These are phyloP conservation scores for Extremus antarcticus DNA, from an alignment of 495 filamentous ascomycete genomes.

Conservation along the genomic window DNA sequence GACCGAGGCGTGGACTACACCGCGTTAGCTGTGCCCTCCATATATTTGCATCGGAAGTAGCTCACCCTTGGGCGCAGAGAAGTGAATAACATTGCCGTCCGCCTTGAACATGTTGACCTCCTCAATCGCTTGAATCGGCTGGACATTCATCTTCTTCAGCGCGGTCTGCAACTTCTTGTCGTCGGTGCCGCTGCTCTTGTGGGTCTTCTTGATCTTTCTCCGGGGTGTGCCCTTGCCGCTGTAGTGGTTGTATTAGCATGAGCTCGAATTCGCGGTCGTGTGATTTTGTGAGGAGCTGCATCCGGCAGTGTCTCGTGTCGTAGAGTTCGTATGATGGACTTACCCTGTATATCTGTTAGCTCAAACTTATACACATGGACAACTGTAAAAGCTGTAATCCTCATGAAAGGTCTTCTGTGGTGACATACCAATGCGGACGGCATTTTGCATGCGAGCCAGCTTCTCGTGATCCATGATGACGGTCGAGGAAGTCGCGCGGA, in stretches of 20 bases:
- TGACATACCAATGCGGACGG: slow-evolving; percentile 66
- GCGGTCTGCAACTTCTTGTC: slow-evolving; percentile 98
- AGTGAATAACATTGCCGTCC: slow-evolving; percentile 99
- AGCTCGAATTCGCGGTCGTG: too few relatives aligned
- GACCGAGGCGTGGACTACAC: slow-evolving; percentile 83
- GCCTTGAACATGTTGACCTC: slow-evolving; percentile 99
- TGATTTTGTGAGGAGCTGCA: too few relatives aligned
- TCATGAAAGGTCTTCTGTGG: too few relatives aligned
- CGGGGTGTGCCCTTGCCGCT: slow-evolving; percentile 98
- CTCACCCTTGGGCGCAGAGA: slow-evolving; percentile 88
- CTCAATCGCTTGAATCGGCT: slow-evolving; percentile 91
- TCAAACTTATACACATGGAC: neutral
- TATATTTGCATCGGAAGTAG: slow-evolving; percentile 4
- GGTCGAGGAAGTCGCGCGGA: neutral
- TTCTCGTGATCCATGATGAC: slow-evolving; percentile 60
- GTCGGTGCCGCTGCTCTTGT: slow-evolving; percentile 78
- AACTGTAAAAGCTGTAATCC: slow-evolving; percentile 10
- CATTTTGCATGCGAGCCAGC: slow-evolving; percentile 66
- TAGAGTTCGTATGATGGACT: neutral
- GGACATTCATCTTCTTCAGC: slow-evolving; percentile 36
- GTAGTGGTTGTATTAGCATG: slow-evolving; percentile 4
- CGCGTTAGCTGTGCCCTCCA: neutral
- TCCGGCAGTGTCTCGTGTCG: neutral
- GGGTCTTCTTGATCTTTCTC: slow-evolving; percentile 96
- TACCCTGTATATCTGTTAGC: slow-evolving; percentile 8